Evolutionary conservation across 106 monocot genomes (phyloP).

Genomic region (Acorus calamus): DNA sequence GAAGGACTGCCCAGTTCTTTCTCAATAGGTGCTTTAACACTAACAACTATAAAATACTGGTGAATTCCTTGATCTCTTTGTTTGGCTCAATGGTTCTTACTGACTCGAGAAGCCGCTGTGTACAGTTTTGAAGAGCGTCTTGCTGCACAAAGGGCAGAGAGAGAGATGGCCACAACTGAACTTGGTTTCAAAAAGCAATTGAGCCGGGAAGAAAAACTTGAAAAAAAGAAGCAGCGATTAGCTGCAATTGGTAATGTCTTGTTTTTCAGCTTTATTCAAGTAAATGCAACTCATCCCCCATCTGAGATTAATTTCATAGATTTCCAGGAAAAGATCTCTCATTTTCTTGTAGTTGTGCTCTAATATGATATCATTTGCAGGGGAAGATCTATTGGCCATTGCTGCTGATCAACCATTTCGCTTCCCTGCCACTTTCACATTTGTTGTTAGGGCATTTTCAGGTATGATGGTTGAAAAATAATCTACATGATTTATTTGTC

Average conservation of each 20-base stretch:
- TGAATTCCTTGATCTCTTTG: too few relatives aligned
- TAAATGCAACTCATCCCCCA: background rate
- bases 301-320: too few relatives aligned
- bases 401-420: conserved; percentile 98
- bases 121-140: conserved; percentile 95
- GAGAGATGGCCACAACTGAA: conserved; percentile 72
- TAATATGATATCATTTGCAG: conserved; percentile 25
- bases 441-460: conserved; percentile 99
- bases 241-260: conserved; percentile 81
- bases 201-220: conserved; percentile 73
- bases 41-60: background rate
- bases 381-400: conserved; percentile 96
- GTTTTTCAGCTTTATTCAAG: background rate
- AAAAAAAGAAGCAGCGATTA: conserved; percentile 92
- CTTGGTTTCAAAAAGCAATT: conserved; percentile 92
- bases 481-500: background rate
- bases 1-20: conserved; percentile 90
- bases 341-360: too few relatives aligned
- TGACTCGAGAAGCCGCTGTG: background rate
- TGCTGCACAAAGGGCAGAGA: conserved; percentile 84
- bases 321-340: too few relatives aligned
- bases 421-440: conserved; percentile 98
- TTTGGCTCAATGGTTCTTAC: background rate
- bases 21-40: conserved; percentile 56
- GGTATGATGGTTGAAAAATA: conserved; percentile 23